A percentile compares a stretch with the other conserved stretches of the same genome.
These are phyloP conservation scores for Phytophthora pluvialis DNA, from an alignment of 352 stramenopile genomes.

Conservation along the genomic window DNA sequence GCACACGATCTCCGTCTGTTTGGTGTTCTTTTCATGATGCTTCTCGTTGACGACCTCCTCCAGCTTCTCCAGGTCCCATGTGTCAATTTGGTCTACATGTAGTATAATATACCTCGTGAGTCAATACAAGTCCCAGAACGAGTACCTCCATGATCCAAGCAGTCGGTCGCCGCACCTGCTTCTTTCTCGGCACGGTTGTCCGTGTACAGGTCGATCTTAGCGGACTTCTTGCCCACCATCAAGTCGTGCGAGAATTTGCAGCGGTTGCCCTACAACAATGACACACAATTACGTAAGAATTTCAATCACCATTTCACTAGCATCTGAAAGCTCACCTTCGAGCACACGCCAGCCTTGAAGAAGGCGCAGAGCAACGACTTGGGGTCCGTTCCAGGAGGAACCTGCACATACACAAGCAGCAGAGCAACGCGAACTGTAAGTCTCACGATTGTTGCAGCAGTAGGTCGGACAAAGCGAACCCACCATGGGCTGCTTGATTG, in stretches of 20 bases:
- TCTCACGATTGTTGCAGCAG: neutral
- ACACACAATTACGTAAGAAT: slow-evolving; percentile 6
- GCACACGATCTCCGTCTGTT: slow-evolving; percentile 90
- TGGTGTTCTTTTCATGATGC: slow-evolving; percentile 82
- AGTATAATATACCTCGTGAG: neutral
- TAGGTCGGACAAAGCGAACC: neutral
- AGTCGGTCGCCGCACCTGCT: slow-evolving; percentile 27
- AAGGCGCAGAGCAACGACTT: slow-evolving; percentile 91
- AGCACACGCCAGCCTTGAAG: slow-evolving; percentile 88
- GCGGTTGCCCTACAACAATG: slow-evolving; percentile 59
- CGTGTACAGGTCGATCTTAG: slow-evolving; percentile 92
- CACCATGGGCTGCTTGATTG: slow-evolving; percentile 90
- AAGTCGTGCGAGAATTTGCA: slow-evolving; percentile 93
- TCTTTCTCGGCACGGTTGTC: slow-evolving; percentile 79
- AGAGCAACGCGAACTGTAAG: slow-evolving; percentile 9
- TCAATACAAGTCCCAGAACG: neutral
- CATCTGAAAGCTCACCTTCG: slow-evolving; percentile 57
- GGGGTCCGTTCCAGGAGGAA: slow-evolving; percentile 86
- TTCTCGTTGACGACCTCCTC: slow-evolving; percentile 88
- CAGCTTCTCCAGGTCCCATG: slow-evolving; percentile 90
- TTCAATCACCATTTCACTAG: neutral
- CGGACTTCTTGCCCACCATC: slow-evolving; percentile 85
- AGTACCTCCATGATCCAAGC: neutral
- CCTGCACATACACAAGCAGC: slow-evolving; percentile 42
- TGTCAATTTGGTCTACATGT: slow-evolving; percentile 76